Conservation (phyloP, 148 eudicot species). For the Bassia scoparia region DNA sequence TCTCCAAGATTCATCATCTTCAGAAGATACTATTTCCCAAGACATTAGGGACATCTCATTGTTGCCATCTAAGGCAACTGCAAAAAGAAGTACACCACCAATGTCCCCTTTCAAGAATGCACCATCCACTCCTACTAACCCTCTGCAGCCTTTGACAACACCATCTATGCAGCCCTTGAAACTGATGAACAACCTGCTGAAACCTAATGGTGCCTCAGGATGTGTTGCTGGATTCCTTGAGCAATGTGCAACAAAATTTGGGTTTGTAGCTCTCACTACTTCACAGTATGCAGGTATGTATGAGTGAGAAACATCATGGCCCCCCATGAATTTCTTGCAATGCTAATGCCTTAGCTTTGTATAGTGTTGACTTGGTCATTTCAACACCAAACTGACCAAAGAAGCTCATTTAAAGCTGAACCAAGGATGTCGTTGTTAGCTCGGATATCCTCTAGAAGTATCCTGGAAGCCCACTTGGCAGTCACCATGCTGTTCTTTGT, state of each 20-base stretch:
- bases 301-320: not conserved
- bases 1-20: too few relatives aligned
- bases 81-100: not conserved
- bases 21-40: too few relatives aligned
- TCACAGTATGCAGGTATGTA: not conserved
- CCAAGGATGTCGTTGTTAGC: not conserved
- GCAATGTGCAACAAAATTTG: not conserved
- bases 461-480: not conserved
- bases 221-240: not conserved
- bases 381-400: not conserved
- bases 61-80: not conserved
- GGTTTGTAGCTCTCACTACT: not conserved
- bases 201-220: not conserved
- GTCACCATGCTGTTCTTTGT: not conserved
- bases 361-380: not conserved
- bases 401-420: not conserved
- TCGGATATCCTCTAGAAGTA: not conserved
- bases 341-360: not conserved
- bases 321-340: not conserved
- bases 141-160: not conserved
- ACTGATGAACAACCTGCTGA: not conserved
- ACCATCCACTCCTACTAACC: not conserved
- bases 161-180: not conserved
- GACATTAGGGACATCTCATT: slow-evolving; percentile 1
- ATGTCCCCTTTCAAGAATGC: not conserved